Base-by-base conservation (phyloP, 2,329 filamentous ascomycete species). In the Tolypocladium nubicola region DNA sequence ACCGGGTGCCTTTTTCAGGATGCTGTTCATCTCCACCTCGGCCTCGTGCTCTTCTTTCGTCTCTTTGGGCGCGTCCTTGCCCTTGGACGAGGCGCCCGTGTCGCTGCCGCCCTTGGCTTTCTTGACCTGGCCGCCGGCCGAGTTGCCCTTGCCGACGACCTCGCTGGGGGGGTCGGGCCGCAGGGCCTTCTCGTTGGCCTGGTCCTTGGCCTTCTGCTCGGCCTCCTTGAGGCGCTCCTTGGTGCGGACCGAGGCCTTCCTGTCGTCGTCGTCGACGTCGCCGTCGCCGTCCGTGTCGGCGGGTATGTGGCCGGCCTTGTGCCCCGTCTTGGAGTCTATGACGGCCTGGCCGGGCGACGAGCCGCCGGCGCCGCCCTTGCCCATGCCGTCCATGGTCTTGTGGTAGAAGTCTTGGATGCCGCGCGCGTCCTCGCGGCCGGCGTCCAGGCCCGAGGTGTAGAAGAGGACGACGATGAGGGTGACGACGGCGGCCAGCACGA, bases 1-100 rank as follows among this genome's bases (percentile, higher is more conserved):
- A 95, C 90, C 86, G 19, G 93, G 91, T 3, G 89, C 85, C 67
- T 85, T 87, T 75, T 92, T 94, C 62, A 97, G 72, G 53, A 97
- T 96, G 9, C 73, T 71, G 66, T 90, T 87, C 61, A 97, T 73
- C 70, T 90, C 89, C 21, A 75, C 73, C 69, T 91, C 85, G 2
- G 88, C 83, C 57, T 85, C 79, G 57, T 82, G 79, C 56, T 86
- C 81, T 60, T 85, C 80, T 37, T 80, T 75, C 14, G 79, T 79
- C 69, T 84, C 79, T 35, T 73, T 65, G 37, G 66, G 4, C 30
- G 75, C 71, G 53, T 75, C 71, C 60, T 70, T 66, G 37, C 64
- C 65, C 47, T 66, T 68, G 63, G 41, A 63, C 64, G 45, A 62
- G n/a, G 41, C 56, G 11, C 35, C 64, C 21, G 65, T 61, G 33